Evolutionary conservation across 768 basidiomycete genomes (phyloP).

Genomic region (Mycena floridula): DNA sequence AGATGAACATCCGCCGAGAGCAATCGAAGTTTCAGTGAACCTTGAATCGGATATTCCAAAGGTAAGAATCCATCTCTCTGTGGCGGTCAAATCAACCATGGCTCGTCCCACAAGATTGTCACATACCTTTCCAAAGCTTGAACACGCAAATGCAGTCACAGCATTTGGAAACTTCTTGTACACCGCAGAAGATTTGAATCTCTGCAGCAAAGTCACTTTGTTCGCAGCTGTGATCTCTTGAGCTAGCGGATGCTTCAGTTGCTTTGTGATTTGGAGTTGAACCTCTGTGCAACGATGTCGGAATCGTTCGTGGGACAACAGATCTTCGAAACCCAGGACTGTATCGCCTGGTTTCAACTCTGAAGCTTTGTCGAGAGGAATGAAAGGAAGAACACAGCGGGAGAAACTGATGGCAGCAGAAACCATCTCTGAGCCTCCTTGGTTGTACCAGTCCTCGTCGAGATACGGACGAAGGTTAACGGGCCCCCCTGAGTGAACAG

Average conservation of each 20-base stretch:
- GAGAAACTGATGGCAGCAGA: conserved; percentile 1
- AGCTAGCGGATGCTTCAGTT: conserved; percentile 39
- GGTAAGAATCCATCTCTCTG: too few species aligned
- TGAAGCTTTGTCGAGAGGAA: conserved; percentile 31
- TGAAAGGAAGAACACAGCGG: conserved; percentile 31
- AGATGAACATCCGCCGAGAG: too few species aligned
- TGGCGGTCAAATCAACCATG: too few species aligned
- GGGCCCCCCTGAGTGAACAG: conserved; percentile 42
- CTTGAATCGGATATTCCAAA: too few species aligned
- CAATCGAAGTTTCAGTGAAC: too few species aligned
- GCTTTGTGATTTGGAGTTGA: conserved; percentile 25
- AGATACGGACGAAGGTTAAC: conserved; percentile 46
- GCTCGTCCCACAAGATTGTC: too few species aligned
- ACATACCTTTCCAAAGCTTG: too few species aligned
- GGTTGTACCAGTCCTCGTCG: conserved; percentile 36
- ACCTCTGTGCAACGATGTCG: conserved; percentile 31
- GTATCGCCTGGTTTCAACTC: conserved; percentile 26
- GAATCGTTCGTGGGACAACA: conserved; percentile 44
- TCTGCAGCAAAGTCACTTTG: too few species aligned
- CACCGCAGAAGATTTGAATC: too few species aligned
- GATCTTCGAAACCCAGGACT: conserved; percentile 31
- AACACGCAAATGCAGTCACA: too few species aligned
- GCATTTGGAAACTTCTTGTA: too few species aligned
- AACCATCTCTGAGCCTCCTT: conserved; percentile 30
- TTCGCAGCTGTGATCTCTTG: conserved; percentile 31